Conservation (phyloP, 192 early-diverging fungal genomes). For the Backusella sp. region DNA sequence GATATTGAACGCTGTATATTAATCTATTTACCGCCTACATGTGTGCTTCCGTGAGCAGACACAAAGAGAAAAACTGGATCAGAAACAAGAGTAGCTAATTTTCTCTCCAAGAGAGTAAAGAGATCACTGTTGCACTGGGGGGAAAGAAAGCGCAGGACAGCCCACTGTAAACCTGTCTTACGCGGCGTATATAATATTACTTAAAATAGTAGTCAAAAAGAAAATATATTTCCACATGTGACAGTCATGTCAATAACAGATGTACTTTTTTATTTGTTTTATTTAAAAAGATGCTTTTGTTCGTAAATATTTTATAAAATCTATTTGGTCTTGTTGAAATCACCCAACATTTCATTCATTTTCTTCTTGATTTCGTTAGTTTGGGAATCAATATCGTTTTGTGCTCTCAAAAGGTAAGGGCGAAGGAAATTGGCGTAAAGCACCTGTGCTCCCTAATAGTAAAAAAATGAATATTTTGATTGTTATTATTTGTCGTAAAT, state of each 20-base stretch:
- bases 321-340: background rate
- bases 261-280: slow-evolving; percentile 1
- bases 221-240: too few species aligned
- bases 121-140: too few species aligned
- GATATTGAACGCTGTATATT: too few species aligned
- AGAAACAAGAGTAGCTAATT: too few species aligned
- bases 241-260: background rate
- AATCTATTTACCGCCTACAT: background rate
- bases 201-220: too few species aligned
- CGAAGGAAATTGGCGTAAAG: slow-evolving; percentile 76
- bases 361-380: slow-evolving; percentile 10
- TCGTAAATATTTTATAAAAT: background rate
- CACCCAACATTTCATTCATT: slow-evolving; percentile 4
- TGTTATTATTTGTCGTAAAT: background rate
- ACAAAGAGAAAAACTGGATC: background rate
- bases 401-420: slow-evolving; percentile 64
- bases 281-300: background rate
- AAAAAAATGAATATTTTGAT: slow-evolving; percentile 3
- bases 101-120: too few species aligned
- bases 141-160: too few species aligned
- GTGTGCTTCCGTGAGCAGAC: background rate
- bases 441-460: slow-evolving; percentile 69
- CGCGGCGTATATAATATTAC: too few species aligned
- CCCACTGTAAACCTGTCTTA: too few species aligned
- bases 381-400: slow-evolving; percentile 40